These are phyloP conservation scores for Durio zibethinus DNA, from an alignment of 345 rosid species.

Conservation along the genomic window DNA sequence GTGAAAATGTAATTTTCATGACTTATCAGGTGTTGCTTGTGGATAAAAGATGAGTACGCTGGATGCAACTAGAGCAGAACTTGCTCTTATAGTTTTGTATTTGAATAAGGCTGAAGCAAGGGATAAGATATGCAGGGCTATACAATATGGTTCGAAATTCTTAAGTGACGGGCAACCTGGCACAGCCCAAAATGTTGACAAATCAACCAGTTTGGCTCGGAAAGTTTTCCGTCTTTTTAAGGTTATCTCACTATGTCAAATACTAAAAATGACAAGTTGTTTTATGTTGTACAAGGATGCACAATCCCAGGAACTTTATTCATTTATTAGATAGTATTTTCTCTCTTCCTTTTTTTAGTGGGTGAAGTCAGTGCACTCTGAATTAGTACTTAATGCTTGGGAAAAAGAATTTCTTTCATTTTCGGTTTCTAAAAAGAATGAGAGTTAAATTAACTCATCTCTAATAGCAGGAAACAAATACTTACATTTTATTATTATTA, in stretches of 20 bases:
- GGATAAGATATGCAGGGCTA: conserved; percentile 99
- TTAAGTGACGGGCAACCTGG: conserved; percentile 90
- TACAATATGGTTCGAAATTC: conserved; percentile 93
- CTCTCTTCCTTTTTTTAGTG: background rate
- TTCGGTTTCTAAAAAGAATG: background rate
- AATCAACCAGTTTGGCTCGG: conserved; percentile 91
- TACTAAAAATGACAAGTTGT: background rate
- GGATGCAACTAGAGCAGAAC: conserved; percentile 82
- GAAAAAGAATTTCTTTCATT: background rate
- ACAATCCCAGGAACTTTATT: background rate
- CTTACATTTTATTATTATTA: background rate
- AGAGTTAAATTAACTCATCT: background rate
- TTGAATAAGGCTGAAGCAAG: conserved; percentile 98
- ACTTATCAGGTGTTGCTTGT: conserved; percentile 16
- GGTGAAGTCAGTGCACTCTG: background rate
- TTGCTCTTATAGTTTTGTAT: conserved; percentile 75
- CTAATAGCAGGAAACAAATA: background rate
- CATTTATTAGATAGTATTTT: background rate
- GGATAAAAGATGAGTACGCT: conserved; percentile 65
- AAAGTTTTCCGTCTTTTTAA: conserved; percentile 96
- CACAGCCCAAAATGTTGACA: conserved; percentile 90
- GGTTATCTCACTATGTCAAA: conserved; percentile 35
- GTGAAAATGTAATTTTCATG: conserved; percentile 4
- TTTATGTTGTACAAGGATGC: background rate
- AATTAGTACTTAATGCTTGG: background rate